These are phyloP conservation scores for Madurella fahalii DNA, from an alignment of 2,329 filamentous ascomycete species.

Conservation along the genomic window DNA sequence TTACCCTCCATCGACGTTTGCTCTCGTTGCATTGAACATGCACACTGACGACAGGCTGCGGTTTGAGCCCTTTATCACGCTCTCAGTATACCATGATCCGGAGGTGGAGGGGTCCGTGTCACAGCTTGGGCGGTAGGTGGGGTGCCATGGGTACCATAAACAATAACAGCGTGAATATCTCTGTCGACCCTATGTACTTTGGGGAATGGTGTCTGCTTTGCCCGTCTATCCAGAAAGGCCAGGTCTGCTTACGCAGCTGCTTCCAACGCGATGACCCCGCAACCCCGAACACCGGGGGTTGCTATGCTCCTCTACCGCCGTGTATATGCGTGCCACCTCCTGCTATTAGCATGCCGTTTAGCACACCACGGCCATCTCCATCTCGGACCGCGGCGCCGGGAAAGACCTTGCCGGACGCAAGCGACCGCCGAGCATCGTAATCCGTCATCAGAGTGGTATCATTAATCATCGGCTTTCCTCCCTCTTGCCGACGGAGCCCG, in stretches of 20 bases:
- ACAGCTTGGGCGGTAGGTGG: too few relatives aligned
- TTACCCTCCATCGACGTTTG: neutral
- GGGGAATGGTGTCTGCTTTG: neutral
- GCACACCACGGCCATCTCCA: neutral
- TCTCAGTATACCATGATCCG: too few relatives aligned
- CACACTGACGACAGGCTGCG: neutral
- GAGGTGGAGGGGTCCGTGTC: too few relatives aligned
- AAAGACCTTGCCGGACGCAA: neutral
- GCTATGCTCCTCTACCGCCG: neutral
- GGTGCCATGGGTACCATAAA: too few relatives aligned
- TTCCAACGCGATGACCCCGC: neutral
- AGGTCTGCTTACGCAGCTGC: neutral
- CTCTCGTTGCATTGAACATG: neutral
- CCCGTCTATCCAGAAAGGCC: neutral
- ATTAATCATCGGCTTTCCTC: constrained; percentile 37
- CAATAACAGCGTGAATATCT: too few relatives aligned
- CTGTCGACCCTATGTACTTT: too few relatives aligned
- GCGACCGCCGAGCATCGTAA: neutral
- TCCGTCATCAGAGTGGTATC: neutral
- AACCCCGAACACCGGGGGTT: constrained; percentile 4
- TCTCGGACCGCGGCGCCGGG: too few relatives aligned
- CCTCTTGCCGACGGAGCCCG: constrained; percentile 36
- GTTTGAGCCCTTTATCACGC: neutral
- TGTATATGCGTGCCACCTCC: constrained; percentile 2
- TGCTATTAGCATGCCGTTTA: neutral